A percentile compares a stretch with the other conserved stretches of the same genome.
phyloP scores from a whole-genome alignment of 345 rosid genomes.

The Pugionium cornutum region DNA sequence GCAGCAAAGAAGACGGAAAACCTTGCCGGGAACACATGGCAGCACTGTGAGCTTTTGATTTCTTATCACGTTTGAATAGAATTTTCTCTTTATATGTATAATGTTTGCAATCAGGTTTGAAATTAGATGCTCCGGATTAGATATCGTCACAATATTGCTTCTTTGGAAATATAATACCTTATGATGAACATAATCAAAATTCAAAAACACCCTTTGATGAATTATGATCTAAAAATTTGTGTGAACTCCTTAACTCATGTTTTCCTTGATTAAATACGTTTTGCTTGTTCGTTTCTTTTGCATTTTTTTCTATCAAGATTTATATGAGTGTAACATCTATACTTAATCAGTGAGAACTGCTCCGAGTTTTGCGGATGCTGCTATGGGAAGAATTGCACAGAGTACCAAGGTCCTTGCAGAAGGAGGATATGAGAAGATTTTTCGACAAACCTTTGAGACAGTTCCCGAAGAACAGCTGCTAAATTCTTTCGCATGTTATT shows the following conservation, averaged over 20 bases:
- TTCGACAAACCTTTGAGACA: slow-evolving; percentile 73
- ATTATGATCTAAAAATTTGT: neutral
- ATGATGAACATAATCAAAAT: too few species aligned
- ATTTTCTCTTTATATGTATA: slow-evolving; percentile 1
- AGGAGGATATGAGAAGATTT: slow-evolving; percentile 80
- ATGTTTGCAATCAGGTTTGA: neutral
- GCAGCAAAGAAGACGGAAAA: slow-evolving; percentile 67
- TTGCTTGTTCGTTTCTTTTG: slow-evolving; percentile 5
- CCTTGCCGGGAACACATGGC: slow-evolving; percentile 63
- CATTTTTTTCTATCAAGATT: neutral
- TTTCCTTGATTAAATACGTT: slow-evolving; percentile 2
- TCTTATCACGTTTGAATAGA: neutral
- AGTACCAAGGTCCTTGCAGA: slow-evolving; percentile 78
- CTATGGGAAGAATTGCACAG: slow-evolving; percentile 84
- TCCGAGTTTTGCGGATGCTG: slow-evolving; percentile 82
- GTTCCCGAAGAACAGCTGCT: slow-evolving; percentile 65
- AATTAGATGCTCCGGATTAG: too few species aligned
- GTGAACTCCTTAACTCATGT: slow-evolving; percentile 8
- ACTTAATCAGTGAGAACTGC: slow-evolving; percentile 62
- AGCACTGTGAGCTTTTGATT: slow-evolving; percentile 25
- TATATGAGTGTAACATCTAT: neutral
- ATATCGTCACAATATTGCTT: neutral
- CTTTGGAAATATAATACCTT: too few species aligned
- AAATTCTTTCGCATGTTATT: slow-evolving; percentile 70
- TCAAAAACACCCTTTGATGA: neutral